Evolutionary conservation across 73 alveolate genomes (phyloP).

Genomic region (Stentor roeselii): DNA sequence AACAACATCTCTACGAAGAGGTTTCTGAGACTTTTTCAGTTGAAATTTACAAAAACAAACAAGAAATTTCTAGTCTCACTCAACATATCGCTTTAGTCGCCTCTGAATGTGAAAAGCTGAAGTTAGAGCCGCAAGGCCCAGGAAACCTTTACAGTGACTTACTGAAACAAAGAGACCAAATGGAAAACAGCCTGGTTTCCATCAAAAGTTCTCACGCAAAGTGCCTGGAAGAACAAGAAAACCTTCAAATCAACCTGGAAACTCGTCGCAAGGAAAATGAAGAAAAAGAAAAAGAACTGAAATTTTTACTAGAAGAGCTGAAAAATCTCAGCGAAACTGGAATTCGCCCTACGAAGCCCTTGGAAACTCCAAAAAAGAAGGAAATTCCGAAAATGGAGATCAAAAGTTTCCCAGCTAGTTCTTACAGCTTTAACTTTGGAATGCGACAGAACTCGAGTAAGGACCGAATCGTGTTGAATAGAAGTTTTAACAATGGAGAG

Average conservation of each 20-base stretch:
- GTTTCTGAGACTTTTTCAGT: not conserved
- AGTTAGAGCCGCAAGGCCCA: not conserved
- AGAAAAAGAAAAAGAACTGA: not conserved
- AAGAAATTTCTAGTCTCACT: not conserved
- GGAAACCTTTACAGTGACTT: not conserved
- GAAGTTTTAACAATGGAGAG: not conserved
- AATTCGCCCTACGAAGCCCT: not conserved
- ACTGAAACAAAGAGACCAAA: not conserved
- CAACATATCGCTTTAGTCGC: not conserved
- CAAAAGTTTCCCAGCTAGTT: not conserved
- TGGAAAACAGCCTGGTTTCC: not conserved
- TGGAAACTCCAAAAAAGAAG: not conserved
- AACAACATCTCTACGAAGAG: not conserved
- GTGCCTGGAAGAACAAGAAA: not conserved
- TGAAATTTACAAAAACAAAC: not conserved
- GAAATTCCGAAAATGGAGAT: not conserved
- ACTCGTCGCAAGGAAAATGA: not conserved
- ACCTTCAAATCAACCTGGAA: not conserved
- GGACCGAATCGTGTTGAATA: not conserved
- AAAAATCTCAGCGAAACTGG: not conserved
- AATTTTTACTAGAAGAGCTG: not conserved
- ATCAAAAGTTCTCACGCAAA: not conserved
- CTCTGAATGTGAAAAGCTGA: not conserved
- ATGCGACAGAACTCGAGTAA: not conserved
- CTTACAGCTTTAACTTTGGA: not conserved